Evolutionary conservation across 345 rosid genomes (phyloP).

Genomic region (Melastoma malabathricum): DNA sequence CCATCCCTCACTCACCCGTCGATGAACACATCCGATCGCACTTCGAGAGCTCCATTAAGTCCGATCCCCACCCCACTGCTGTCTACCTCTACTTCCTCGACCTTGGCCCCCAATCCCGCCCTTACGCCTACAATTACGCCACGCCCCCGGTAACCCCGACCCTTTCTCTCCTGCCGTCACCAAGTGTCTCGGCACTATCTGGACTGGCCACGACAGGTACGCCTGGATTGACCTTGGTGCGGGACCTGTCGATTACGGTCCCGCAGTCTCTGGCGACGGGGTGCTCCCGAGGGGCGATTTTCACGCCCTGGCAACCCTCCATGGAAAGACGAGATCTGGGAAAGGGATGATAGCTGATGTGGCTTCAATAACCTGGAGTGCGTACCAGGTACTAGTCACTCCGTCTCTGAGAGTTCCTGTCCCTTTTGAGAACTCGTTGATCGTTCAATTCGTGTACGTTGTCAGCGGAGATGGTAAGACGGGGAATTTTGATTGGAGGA

Average conservation of each 20-base stretch:
- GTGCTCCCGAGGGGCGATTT: conserved; percentile 83
- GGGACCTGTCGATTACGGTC: conserved; percentile 94
- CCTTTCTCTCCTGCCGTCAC: conserved; percentile 76
- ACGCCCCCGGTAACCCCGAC: conserved; percentile 56
- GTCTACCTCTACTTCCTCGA: conserved; percentile 62
- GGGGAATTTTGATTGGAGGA: conserved; percentile 63
- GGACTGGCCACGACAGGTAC: conserved; percentile 89
- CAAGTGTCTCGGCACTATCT: conserved; percentile 66
- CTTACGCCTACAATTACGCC: conserved; percentile 61
- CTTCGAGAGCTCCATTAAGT: conserved; percentile 24
- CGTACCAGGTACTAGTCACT: conserved; percentile 84
- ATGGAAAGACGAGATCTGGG: conserved; percentile 76
- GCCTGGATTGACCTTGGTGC: conserved; percentile 86
- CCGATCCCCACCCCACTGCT: conserved; percentile 48
- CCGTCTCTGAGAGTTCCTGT: conserved; percentile 90
- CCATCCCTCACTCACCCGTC: conserved; percentile 35
- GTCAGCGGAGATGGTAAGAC: conserved; percentile 34
- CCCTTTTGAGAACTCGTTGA: conserved; percentile 59
- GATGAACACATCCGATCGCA: conserved; percentile 49
- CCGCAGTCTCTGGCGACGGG: conserved; percentile 88
- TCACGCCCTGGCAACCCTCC: conserved; percentile 77
- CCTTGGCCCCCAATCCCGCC: conserved; percentile 39
- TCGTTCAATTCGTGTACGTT: conserved; percentile 70
- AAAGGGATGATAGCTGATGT: conserved; percentile 67
- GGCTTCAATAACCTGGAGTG: conserved; percentile 74